phyloP scores from a whole-genome alignment of 2,329 filamentous ascomycete species.

The Truncatella angustata region DNA sequence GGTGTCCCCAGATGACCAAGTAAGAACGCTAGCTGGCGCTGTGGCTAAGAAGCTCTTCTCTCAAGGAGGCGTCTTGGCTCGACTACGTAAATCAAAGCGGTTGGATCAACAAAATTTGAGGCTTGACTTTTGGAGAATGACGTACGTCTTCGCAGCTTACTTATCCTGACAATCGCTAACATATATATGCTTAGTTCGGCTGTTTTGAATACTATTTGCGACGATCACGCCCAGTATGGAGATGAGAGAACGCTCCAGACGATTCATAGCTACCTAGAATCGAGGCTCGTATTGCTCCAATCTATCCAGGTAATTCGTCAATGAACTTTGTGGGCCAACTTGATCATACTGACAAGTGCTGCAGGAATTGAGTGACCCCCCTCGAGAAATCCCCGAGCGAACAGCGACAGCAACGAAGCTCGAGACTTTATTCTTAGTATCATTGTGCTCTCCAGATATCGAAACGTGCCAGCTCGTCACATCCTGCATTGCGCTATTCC shows the following conservation, averaged over 20 bases:
- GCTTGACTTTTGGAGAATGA: conserved; percentile 50
- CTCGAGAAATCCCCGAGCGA: conserved; percentile 55
- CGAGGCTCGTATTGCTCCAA: conserved; percentile 51
- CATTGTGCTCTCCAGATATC: conserved; percentile 64
- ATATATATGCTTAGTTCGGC: conserved; percentile 32
- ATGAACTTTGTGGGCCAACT: not conserved
- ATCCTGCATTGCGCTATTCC: conserved; percentile 57
- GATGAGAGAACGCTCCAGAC: conserved; percentile 42
- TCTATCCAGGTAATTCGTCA: conserved; percentile 43
- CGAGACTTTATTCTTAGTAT: conserved; percentile 62
- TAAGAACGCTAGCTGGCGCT: conserved; percentile 46
- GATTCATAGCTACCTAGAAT: conserved; percentile 56
- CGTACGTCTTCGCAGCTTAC: conserved; percentile 35
- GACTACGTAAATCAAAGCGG: conserved; percentile 33
- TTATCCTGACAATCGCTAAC: not conserved
- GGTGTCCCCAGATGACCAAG: conserved; percentile 47
- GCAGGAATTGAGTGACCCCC: conserved; percentile 53
- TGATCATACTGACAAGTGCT: conserved; percentile 10
- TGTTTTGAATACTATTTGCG: conserved; percentile 48
- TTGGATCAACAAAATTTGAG: conserved; percentile 37
- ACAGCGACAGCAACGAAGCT: conserved; percentile 51
- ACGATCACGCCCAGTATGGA: conserved; percentile 42
- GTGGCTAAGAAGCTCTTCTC: conserved; percentile 49
- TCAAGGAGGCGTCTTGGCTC: conserved; percentile 32
- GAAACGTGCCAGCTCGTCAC: conserved; percentile 65